Evolutionary conservation across 129 eudicot species (phyloP).

Genomic region (Heracleum sosnowskyi): DNA sequence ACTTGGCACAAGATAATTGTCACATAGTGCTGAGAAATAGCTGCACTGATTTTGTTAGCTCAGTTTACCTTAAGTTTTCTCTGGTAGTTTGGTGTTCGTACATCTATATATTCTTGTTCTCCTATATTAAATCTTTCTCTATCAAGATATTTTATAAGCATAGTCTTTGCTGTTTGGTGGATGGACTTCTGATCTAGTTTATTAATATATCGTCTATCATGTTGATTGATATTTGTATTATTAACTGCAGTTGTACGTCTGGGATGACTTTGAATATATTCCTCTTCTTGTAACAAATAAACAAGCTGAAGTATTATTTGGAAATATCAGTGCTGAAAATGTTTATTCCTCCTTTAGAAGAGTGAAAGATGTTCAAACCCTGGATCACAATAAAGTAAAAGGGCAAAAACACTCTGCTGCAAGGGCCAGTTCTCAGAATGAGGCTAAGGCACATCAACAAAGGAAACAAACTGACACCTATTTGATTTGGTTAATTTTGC

Average conservation of each 20-base stretch:
- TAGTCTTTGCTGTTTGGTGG: neutral
- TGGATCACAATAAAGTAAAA: neutral
- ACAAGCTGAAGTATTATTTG: conserved; percentile 70
- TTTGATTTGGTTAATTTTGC: conserved; percentile 53
- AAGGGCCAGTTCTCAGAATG: neutral
- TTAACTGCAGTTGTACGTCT: conserved; percentile 61
- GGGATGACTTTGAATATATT: conserved; percentile 58
- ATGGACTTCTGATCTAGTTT: neutral
- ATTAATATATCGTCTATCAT: neutral
- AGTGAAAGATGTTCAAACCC: conserved; percentile 19
- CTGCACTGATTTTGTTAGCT: neutral
- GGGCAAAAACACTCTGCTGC: neutral
- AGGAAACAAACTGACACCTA: conserved; percentile 28
- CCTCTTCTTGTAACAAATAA: conserved; percentile 65
- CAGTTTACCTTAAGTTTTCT: neutral
- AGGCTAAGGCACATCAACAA: conserved; percentile 1
- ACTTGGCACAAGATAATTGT: neutral
- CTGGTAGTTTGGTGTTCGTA: neutral
- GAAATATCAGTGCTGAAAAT: conserved; percentile 57
- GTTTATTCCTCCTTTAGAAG: conserved; percentile 43
- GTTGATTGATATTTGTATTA: neutral
- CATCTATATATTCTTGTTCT: neutral
- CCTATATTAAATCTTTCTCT: neutral
- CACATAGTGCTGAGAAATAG: neutral
- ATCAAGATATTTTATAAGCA: neutral